Evolutionary conservation across 1,284 basidiomycete genomes (phyloP).

Genomic region (Leccinum fallax): DNA sequence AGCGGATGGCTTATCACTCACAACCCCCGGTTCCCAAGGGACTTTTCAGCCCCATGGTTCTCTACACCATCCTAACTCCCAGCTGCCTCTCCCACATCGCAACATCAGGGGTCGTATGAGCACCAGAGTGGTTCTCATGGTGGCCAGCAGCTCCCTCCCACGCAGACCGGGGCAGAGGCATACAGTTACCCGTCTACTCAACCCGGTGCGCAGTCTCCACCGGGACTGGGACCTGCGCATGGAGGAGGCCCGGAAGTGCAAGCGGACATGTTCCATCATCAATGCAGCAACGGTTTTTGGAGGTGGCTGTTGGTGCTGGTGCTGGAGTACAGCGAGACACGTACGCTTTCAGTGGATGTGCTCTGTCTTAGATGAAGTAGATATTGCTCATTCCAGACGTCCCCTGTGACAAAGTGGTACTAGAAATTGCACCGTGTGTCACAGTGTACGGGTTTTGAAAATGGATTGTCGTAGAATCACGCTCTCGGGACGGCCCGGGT

Average conservation of each 20-base stretch:
- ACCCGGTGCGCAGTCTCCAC: slow-evolving; percentile 18
- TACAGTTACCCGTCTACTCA: slow-evolving; percentile 24
- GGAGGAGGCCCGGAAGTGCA: slow-evolving; percentile 26
- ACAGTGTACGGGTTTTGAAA: not conserved
- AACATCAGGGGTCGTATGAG: slow-evolving; percentile 25
- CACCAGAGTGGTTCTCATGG: slow-evolving; percentile 18
- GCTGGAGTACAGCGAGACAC: slow-evolving; percentile 23
- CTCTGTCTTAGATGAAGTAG: slow-evolving; percentile 16
- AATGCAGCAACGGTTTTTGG: slow-evolving; percentile 35
- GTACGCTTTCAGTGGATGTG: slow-evolving; percentile 24
- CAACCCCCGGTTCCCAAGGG: slow-evolving; percentile 16
- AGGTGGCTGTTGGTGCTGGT: slow-evolving; percentile 32
- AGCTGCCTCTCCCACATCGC: slow-evolving; percentile 8
- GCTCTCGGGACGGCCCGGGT: too few relatives aligned
- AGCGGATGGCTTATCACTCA: slow-evolving; percentile 5
- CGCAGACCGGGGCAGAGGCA: slow-evolving; percentile 9
- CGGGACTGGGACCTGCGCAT: slow-evolving; percentile 14
- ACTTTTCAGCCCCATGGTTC: slow-evolving; percentile 13
- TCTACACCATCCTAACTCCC: slow-evolving; percentile 20
- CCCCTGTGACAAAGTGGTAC: not conserved
- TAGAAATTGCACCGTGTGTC: slow-evolving; percentile 2
- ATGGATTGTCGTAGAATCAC: too few relatives aligned
- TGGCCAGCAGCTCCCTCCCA: not conserved
- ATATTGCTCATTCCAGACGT: not conserved
- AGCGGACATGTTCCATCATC: slow-evolving; percentile 19